A percentile compares a stretch with the other conserved stretches of the same genome.
phyloP scores from a whole-genome alignment of 345 rosid species.

The Zanthoxylum bungeanum region DNA sequence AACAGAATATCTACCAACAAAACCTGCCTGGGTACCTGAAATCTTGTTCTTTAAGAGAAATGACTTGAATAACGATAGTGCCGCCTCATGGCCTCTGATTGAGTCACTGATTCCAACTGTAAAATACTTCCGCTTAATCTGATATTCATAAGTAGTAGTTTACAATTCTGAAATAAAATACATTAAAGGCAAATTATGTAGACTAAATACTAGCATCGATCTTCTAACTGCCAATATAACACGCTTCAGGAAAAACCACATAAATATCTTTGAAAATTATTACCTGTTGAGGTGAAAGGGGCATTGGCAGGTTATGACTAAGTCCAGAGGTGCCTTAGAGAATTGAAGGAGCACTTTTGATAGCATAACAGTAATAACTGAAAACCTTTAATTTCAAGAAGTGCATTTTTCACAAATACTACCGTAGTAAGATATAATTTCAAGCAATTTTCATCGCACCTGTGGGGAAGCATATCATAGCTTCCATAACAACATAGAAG shows the following conservation, averaged over 20 bases:
- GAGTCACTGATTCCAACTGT: slow-evolving; percentile 83
- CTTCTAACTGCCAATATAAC: background rate
- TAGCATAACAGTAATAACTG: background rate
- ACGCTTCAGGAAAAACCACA: background rate
- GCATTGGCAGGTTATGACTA: background rate
- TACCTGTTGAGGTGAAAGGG: too few relatives aligned
- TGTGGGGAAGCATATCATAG: slow-evolving; percentile 67
- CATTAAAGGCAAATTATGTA: background rate
- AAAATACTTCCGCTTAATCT: slow-evolving; percentile 80
- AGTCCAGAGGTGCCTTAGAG: background rate
- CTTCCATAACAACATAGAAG: slow-evolving; percentile 86
- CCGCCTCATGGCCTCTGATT: slow-evolving; percentile 77
- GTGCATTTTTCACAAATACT: background rate
- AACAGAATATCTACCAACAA: background rate
- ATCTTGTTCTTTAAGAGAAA: slow-evolving; percentile 80
- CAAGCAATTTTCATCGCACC: slow-evolving; percentile 32
- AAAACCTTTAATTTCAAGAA: background rate
- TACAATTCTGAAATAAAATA: background rate
- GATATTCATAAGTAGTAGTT: slow-evolving; percentile 17
- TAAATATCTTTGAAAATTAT: background rate
- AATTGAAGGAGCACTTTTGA: background rate
- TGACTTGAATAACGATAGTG: slow-evolving; percentile 90
- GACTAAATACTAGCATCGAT: background rate
- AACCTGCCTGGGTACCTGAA: slow-evolving; percentile 46
- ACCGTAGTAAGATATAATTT: background rate